Evolutionary conservation across 1,139 yeast genomes (phyloP).

Genomic region (Citeromyces siamensis): DNA sequence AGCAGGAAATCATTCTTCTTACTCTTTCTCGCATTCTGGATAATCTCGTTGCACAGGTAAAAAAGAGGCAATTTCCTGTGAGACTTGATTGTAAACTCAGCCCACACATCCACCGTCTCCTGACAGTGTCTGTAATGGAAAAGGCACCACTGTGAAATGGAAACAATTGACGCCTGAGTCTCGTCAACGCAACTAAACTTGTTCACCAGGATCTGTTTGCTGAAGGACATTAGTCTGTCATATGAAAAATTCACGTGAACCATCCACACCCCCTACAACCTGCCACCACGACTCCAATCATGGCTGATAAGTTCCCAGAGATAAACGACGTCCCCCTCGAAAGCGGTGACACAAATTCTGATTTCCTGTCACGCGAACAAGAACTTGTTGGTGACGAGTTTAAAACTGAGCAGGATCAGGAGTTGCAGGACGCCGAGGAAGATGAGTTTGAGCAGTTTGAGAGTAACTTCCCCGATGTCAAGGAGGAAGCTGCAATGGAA

Average conservation of each 20-base stretch:
- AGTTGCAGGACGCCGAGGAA: constrained; percentile 32
- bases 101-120: constrained; percentile 55
- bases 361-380: constrained; percentile 76
- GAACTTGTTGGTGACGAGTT: constrained; percentile 72
- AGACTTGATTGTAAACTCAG: constrained; percentile 23
- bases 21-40: constrained; percentile 67
- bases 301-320: constrained; percentile 87
- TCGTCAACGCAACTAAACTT: constrained; percentile 57
- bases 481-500: constrained; percentile 13
- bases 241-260: background rate
- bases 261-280: constrained; percentile 7
- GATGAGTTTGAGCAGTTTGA: constrained; percentile 57
- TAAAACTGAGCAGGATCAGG: constrained; percentile 53
- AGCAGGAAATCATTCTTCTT: constrained; percentile 44
- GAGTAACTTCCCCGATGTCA: constrained; percentile 58
- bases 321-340: constrained; percentile 40
- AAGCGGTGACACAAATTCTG: constrained; percentile 23
- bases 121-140: constrained; percentile 62
- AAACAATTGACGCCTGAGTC: constrained; percentile 74
- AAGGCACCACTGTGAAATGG: constrained; percentile 76
- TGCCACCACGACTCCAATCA: constrained; percentile 16
- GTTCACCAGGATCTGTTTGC: constrained; percentile 38
- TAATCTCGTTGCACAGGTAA: constrained; percentile 74
- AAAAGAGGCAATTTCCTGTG: constrained; percentile 42
- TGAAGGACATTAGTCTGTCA: constrained; percentile 37